Base-by-base conservation (phyloP, 208 protist genomes). In the Crithidia fasciculata region DNA sequence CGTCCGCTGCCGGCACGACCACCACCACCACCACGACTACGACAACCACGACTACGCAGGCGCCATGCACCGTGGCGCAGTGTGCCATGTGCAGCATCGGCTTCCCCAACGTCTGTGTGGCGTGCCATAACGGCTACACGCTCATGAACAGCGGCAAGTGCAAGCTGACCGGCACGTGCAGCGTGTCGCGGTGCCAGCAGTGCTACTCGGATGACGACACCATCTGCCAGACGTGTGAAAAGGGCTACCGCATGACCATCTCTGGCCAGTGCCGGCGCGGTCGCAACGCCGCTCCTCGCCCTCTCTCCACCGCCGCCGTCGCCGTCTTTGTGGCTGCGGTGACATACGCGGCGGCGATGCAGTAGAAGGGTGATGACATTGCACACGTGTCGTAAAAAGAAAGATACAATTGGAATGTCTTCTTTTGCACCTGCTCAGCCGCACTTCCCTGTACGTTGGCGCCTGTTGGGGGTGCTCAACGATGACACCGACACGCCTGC, bases 121-220 rank as follows among this genome's bases (percentile, higher is more conserved):
- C 10, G 13, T 69, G 60, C 70, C 52, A 5, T 16, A 7, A 12
- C 0, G 60, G 53, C 60, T 69, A 62, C 61, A 45, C n/a, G 4
- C 44, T 74, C n/a, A 60, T 64, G 44, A 49, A n/a, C 37, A 10
- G 50, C 43, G 53, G 40, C 2, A 37, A 49, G 15, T 71, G 66
- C 66, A 71, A 61, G 66, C 40, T 28, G 9, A 53, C 47, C 37
- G 54, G 54, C 43, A 62, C 66, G n/a, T 71, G 66, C 55, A 61
- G 36, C 54, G 54, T 71, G 10, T 13, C 13, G 10, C 40, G 50
- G 28, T 64, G 54, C 36, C 19, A 12, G 43, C 47, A 28, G 56
- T 63, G 67, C 67, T 44, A 45, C 56, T 0, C 19, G 5, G 40
- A 72, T 15, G 67, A 63, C 44, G 47, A 56, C 55, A 15, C 3